Percentiles rank a stretch among this genome's conserved stretches.
phyloP scores from a whole-genome alignment of 768 basidiomycete species.

The Russula earlei region DNA sequence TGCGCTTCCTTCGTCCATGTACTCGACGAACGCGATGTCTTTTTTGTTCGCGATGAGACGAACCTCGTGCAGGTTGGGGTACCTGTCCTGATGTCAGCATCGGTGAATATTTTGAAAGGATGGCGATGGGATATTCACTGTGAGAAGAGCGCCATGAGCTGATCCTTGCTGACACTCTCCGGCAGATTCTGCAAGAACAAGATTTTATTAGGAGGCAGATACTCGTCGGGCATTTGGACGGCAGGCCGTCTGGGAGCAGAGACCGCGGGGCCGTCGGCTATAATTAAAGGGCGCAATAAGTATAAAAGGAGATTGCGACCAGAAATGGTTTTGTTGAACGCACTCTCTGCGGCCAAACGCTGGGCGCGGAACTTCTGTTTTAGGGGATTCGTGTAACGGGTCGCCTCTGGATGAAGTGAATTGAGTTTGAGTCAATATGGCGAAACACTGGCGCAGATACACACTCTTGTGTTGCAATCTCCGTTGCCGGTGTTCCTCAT shows the following conservation, averaged over 20 bases:
- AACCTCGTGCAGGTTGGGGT: conserved; percentile 93
- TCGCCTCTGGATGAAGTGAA: conserved; percentile 42
- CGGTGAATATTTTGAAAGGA: not conserved
- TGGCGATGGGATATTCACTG: conserved; percentile 46
- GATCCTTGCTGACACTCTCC: conserved; percentile 86
- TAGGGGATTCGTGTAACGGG: conserved; percentile 83
- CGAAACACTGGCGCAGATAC: conserved; percentile 21
- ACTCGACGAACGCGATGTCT: conserved; percentile 99
- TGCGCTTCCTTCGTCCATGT: conserved; percentile 84
- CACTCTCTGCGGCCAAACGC: conserved; percentile 73
- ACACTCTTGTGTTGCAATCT: conserved; percentile 81
- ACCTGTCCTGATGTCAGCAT: conserved; percentile 39
- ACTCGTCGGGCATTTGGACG: conserved; percentile 99
- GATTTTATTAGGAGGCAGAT: conserved; percentile 98
- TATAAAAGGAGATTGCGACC: not conserved
- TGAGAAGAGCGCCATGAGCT: conserved; percentile 83
- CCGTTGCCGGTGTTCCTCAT: conserved; percentile 65
- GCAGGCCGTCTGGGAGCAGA: conserved; percentile 64
- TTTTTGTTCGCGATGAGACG: conserved; percentile 96
- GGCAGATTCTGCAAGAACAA: conserved; percentile 96
- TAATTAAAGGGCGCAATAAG: not conserved
- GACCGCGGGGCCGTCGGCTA: conserved; percentile 63
- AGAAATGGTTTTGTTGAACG: conserved; percentile 19
- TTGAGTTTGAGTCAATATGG: not conserved
- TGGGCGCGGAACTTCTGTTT: conserved; percentile 80